Evolutionary conservation across 257 asterid genomes (phyloP).

Genomic region (Ophiorrhiza pumila): DNA sequence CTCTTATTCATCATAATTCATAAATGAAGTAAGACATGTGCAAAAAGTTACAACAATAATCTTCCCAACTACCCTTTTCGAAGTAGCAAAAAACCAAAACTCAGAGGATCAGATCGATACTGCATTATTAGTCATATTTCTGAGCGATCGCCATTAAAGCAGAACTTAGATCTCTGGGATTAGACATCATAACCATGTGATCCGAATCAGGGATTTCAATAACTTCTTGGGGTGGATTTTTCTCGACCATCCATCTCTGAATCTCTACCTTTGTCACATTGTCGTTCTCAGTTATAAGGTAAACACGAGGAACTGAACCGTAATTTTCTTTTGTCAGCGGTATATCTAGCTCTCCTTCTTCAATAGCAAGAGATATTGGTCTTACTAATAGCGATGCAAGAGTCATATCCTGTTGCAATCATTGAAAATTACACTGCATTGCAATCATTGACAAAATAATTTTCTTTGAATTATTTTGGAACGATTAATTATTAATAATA

Average conservation of each 20-base stretch:
- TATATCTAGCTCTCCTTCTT: neutral
- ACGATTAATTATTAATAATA: too few species aligned
- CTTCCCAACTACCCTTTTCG: too few species aligned
- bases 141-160: too few species aligned
- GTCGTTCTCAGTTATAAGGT: neutral
- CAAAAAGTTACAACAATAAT: too few species aligned
- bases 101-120: too few species aligned
- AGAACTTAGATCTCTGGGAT: neutral
- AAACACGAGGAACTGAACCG: slow-evolving; percentile 7
- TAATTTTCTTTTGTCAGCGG: slow-evolving; percentile 4
- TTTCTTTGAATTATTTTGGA: too few species aligned
- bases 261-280: neutral
- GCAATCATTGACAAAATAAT: too few species aligned
- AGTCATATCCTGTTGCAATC: slow-evolving; percentile 6
- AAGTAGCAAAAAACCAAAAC: too few species aligned
- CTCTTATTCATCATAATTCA: too few species aligned
- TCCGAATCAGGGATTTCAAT: neutral
- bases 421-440: too few species aligned
- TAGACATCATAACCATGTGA: slow-evolving; percentile 14
- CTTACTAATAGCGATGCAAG: slow-evolving; percentile 4
- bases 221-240: neutral
- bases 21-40: too few species aligned
- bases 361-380: neutral
- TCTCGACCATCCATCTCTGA: slow-evolving; percentile 7
- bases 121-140: too few species aligned